phyloP scores from a whole-genome alignment of 1,284 basidiomycete species.

The Wallemia ichthyophaga region DNA sequence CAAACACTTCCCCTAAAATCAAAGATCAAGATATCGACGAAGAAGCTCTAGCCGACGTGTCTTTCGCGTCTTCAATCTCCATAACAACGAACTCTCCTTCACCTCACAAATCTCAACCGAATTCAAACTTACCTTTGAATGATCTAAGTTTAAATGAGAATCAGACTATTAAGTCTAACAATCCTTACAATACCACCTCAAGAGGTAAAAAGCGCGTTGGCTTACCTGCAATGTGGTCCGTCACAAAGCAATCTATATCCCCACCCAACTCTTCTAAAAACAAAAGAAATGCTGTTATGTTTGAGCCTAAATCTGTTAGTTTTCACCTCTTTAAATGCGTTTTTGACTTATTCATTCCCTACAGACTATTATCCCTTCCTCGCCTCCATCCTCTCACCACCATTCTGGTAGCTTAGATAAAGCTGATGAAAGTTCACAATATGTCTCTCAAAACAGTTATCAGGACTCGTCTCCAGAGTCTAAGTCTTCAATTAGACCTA shows the following conservation, averaged over 20 bases:
- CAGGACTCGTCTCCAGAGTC: no score
- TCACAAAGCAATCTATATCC: neutral
- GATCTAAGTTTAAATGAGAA: neutral
- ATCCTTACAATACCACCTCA: neutral
- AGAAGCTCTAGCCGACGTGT: neutral
- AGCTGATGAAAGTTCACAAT: neutral
- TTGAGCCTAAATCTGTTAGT: neutral
- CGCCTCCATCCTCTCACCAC: neutral
- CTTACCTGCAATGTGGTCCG: neutral
- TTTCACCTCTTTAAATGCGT: neutral
- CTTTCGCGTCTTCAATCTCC: neutral
- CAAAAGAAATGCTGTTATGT: neutral
- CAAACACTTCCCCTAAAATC: neutral
- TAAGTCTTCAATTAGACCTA: neutral
- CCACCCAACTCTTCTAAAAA: neutral
- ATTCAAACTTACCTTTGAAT: neutral
- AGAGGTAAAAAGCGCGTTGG: neutral
- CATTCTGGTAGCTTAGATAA: neutral
- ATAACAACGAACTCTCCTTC: neutral
- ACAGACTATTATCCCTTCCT: neutral
- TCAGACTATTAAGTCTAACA: neutral
- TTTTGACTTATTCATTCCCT: neutral
- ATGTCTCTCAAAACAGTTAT: no score
- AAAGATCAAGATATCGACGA: neutral
- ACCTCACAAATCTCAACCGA: neutral